Evolutionary conservation across 2,329 filamentous ascomycete genomes (phyloP).

Genomic region (Cladophialophora exuberans): DNA sequence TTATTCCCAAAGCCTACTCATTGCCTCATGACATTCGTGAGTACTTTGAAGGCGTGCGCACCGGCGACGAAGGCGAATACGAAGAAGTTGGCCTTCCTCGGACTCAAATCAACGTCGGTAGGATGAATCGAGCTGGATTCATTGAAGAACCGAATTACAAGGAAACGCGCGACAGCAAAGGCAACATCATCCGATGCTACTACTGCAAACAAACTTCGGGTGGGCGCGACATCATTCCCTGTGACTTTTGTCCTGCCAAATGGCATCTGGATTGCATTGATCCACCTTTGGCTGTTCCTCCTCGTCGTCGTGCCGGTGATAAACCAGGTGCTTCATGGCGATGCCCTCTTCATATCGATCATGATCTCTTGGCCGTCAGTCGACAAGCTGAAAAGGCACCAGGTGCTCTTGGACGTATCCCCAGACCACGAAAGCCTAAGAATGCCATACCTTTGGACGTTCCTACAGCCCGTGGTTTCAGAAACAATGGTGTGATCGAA

Average conservation of each 20-base stretch:
- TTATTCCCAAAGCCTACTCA: constrained; percentile 71
- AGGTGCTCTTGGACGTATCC: constrained; percentile 39
- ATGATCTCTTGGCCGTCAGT: constrained; percentile 65
- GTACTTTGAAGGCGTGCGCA: constrained; percentile 78
- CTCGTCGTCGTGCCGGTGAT: constrained; percentile 55
- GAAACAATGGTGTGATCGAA: constrained; percentile 73
- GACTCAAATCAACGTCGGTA: constrained; percentile 38
- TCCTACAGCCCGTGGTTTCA: constrained; percentile 62
- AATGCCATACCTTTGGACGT: constrained; percentile 53
- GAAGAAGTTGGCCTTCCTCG: constrained; percentile 60
- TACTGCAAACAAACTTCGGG: constrained; percentile 68
- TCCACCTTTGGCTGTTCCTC: constrained; percentile 78
- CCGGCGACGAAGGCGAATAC: constrained; percentile 77
- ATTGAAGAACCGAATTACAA: constrained; percentile 60
- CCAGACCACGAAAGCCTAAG: constrained; percentile 54
- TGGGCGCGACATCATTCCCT: constrained; percentile 76
- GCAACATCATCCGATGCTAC: constrained; percentile 76
- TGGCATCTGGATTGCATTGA: constrained; percentile 95
- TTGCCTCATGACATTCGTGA: constrained; percentile 73
- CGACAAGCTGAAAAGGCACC: constrained; percentile 46
- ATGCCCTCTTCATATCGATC: constrained; percentile 84
- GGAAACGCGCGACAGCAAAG: constrained; percentile 71
- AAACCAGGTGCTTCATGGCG: constrained; percentile 74
- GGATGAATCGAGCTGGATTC: constrained; percentile 41
- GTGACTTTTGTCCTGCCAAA: constrained; percentile 76